These are phyloP conservation scores for Pythium angustatum DNA, from an alignment of 352 stramenopile species.

Conservation along the genomic window DNA sequence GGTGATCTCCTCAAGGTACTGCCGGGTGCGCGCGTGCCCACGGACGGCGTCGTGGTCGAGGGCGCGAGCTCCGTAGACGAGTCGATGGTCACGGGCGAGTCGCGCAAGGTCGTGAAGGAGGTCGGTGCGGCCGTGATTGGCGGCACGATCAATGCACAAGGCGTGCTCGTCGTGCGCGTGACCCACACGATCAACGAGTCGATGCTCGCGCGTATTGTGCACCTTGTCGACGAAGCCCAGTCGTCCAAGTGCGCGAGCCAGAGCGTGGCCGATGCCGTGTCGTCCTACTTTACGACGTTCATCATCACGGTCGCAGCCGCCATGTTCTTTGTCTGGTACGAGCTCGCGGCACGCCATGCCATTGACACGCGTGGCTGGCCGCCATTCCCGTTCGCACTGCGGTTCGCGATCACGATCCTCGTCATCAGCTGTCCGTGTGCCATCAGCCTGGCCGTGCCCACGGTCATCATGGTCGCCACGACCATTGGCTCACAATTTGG, in stretches of 20 bases:
- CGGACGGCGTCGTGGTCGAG: conserved; percentile 67
- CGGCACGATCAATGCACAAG: conserved; percentile 70
- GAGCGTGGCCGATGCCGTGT: conserved; percentile 62
- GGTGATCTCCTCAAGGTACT: conserved; percentile 70
- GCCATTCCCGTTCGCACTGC: conserved; percentile 68
- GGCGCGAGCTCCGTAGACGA: conserved; percentile 72
- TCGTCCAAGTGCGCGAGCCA: conserved; percentile 61
- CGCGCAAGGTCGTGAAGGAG: conserved; percentile 66
- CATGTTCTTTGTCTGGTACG: conserved; percentile 80
- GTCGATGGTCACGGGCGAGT: conserved; percentile 78
- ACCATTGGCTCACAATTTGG: conserved; percentile 78
- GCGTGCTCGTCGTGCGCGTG: conserved; percentile 66
- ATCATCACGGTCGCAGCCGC: conserved; percentile 59
- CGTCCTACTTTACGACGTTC: conserved; percentile 74
- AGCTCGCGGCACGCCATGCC: conserved; percentile 39
- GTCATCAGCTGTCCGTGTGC: conserved; percentile 80
- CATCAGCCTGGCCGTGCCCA: conserved; percentile 74
- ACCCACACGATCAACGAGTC: conserved; percentile 76
- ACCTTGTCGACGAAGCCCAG: conserved; percentile 73
- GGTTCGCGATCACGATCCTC: conserved; percentile 79
- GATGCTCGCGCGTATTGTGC: conserved; percentile 74
- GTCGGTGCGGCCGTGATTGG: conserved; percentile 61
- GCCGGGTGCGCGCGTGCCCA: conserved; percentile 66
- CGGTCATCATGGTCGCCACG: conserved; percentile 77
- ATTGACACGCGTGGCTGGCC: conserved; percentile 55